Evolutionary conservation across 139 green algal genomes (phyloP).

Genomic region (Eudorina sp.): DNA sequence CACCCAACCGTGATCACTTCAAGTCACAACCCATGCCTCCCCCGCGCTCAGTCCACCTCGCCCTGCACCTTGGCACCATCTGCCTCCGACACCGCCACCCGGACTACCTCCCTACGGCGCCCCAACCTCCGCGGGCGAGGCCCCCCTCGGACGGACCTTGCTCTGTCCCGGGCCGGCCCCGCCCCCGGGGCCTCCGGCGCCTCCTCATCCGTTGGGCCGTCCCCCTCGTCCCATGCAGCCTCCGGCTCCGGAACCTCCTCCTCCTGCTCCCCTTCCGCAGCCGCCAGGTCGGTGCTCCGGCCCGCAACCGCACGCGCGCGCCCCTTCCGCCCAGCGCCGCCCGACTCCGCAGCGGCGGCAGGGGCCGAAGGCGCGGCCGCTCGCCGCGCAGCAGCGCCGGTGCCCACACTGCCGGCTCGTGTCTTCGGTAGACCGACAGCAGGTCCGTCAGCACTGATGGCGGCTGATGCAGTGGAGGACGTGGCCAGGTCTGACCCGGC

Average conservation of each 20-base stretch:
- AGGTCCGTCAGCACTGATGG: not conserved
- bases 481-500: not conserved
- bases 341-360: not conserved
- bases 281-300: not conserved
- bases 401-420: no score
- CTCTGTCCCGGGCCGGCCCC: no score
- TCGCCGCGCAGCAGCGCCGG: not conserved
- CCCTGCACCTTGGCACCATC: not conserved
- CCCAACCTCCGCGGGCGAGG: not conserved
- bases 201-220: not conserved
- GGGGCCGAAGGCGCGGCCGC: not conserved
- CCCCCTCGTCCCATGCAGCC: not conserved
- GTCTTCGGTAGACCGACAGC: no score
- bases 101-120: conserved; percentile 7
- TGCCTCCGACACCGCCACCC: not conserved
- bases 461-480: not conserved
- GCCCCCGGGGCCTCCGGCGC: not conserved
- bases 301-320: not conserved
- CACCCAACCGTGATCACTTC: no score
- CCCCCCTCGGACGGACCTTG: no score
- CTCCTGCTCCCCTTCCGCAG: conserved; percentile 21
- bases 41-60: not conserved
- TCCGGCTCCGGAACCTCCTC: conserved; percentile 22
- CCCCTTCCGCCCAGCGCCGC: no score
- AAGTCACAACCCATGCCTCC: not conserved